Conservation (phyloP, 306 rosid species). For the Citrullus colocynthis region DNA sequence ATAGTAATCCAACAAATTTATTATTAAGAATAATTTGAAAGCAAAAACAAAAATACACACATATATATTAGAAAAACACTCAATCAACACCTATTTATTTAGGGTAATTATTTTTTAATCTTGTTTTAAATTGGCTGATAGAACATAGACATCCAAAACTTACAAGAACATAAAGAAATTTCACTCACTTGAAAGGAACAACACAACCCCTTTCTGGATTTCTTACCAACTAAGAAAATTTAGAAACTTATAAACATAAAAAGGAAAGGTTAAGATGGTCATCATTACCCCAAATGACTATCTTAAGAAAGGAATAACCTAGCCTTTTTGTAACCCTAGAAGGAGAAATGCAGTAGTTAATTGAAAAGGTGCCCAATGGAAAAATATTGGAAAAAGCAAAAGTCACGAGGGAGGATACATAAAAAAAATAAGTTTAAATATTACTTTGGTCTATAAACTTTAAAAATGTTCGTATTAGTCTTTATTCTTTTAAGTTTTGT, state of each 20-base stretch:
- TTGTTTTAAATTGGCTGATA: too few species aligned
- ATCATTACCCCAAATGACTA: neutral
- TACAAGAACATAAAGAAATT: neutral
- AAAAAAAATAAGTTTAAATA: too few species aligned
- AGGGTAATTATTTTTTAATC: too few species aligned
- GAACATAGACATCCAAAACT: too few species aligned
- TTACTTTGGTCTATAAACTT: too few species aligned
- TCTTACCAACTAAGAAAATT: neutral
- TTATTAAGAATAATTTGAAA: too few species aligned
- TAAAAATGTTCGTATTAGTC: neutral
- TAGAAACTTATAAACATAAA: neutral
- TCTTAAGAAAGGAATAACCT: neutral
- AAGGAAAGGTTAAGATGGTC: neutral
- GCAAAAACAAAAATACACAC: too few species aligned
- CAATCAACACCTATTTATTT: too few species aligned
- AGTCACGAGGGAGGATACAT: neutral
- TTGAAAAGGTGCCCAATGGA: neutral
- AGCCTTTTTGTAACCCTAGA: neutral
- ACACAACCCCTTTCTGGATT: neutral
- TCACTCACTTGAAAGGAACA: neutral
- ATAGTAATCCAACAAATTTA: too few species aligned
- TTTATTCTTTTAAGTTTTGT: too few species aligned
- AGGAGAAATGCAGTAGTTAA: neutral
- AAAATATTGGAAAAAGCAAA: neutral
- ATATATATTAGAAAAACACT: too few species aligned